A percentile compares a stretch with the other conserved stretches of the same genome.
These are phyloP conservation scores for Prunus armeniaca DNA, from an alignment of 306 rosid species.

Conservation along the genomic window DNA sequence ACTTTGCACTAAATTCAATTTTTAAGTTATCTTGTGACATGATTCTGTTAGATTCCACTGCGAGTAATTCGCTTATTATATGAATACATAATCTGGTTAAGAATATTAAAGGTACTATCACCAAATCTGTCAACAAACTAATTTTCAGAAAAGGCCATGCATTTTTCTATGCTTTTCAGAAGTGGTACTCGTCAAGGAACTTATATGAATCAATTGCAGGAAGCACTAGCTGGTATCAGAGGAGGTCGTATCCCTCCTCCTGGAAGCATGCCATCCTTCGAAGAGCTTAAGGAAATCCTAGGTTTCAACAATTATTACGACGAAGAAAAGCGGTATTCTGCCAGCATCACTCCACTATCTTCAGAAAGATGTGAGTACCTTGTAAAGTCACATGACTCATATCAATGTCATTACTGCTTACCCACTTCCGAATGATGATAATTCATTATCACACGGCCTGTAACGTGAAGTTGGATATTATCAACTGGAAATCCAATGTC, in stretches of 20 bases:
- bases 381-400: background rate
- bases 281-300: slow-evolving; percentile 77
- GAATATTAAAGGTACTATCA: background rate
- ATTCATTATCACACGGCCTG: slow-evolving; percentile 18
- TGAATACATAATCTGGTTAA: background rate
- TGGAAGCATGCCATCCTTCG: slow-evolving; percentile 91
- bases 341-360: slow-evolving; percentile 39
- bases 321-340: slow-evolving; percentile 86
- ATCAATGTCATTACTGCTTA: background rate
- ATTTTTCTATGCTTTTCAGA: background rate
- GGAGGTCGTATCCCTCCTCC: slow-evolving; percentile 98
- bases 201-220: slow-evolving; percentile 49
- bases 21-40: too few relatives aligned
- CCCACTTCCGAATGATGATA: too few relatives aligned
- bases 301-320: slow-evolving; percentile 87
- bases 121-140: background rate
- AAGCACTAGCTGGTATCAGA: slow-evolving; percentile 66
- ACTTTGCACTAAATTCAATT: too few relatives aligned
- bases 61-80: too few relatives aligned
- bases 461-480: slow-evolving; percentile 8
- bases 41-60: too few relatives aligned
- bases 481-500: background rate
- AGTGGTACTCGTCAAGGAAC: background rate
- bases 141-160: background rate
- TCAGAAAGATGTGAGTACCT: slow-evolving; percentile 57